Evolutionary conservation across 2,329 filamentous ascomycete genomes (phyloP), one percentile per base, ranked within the genome.

Genomic region (Cladosporium sphaerospermum): DNA sequence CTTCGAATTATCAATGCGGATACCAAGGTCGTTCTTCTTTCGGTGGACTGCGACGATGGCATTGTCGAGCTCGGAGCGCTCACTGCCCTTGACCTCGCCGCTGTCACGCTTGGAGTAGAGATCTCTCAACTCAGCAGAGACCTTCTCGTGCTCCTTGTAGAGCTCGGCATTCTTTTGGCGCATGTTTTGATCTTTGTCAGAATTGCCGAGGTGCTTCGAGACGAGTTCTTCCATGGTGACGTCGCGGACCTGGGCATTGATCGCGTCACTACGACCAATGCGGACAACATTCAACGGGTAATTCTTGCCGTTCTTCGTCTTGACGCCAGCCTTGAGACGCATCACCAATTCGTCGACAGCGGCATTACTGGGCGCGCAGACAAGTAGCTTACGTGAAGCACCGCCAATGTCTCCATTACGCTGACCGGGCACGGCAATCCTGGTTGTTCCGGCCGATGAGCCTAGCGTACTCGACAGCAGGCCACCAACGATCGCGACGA

Each of bases 321-420:
- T 92, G 49, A 99, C 80, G 4, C 93, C 93, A 50, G 82, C 76
- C 71, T 95, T 97, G 64, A 99, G 80, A 73, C 93, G 86, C 69
- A 96, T 84, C 14, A 99, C 93, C 57, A 99, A 69, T 69, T 99
- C 93, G 67, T 99, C 93, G 5, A 99, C 93, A 32, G 93, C 93
- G 6, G 93, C 93, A 69, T 99, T 99, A 77, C 91, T 97, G 11
- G 93, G 93, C n/a, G 93, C 93, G 66, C 93, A 99, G 19, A 99
- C 89, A 23, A 99, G 79, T 23, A 99, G 77, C 69, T 97, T 99
- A 72, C 95, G 96, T 2, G 81, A 67, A 1, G 75, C 67, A 3
- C 59, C 62, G 47, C 65, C 62, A 43, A 28, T 42, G 41, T 57
- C 58, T 10, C 48, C n/a, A 56, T 56, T n/a, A 55, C 59, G 23